phyloP scores from a whole-genome alignment of 202 grass and related monocot genomes.

The Sporobolus alterniflorus region DNA sequence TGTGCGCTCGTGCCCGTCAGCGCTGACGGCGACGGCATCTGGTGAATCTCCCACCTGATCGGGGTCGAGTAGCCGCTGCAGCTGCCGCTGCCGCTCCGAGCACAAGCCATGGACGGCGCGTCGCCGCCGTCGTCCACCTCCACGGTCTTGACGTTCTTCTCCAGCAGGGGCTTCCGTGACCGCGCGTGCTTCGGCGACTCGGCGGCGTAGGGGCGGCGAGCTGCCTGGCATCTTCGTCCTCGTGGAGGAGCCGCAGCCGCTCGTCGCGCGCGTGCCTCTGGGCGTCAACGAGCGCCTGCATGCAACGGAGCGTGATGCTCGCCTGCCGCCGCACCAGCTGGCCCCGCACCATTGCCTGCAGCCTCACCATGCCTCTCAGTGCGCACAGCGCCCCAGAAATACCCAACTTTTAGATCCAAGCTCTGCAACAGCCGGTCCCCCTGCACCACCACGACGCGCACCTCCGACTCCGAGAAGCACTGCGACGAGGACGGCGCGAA shows the following conservation, averaged over 20 bases:
- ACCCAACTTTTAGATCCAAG: too few species aligned
- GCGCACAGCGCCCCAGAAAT: constrained; percentile 82
- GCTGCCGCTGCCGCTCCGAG: constrained; percentile 11
- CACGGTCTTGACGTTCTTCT: constrained; percentile 52
- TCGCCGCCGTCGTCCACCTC: constrained; percentile 45
- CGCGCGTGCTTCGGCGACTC: constrained; percentile 49
- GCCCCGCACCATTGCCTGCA: constrained; percentile 82
- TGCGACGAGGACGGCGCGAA: constrained; percentile 49
- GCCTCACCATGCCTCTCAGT: constrained; percentile 71
- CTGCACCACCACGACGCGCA: constrained; percentile 17
- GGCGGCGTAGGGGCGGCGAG: background rate
- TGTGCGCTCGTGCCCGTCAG: constrained; percentile 54
- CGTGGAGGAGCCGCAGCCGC: constrained; percentile 47
- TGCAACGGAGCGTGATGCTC: constrained; percentile 56
- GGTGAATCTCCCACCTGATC: constrained; percentile 22
- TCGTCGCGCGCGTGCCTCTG: constrained; percentile 58
- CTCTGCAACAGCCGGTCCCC: too few species aligned
- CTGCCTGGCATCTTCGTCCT: background rate
- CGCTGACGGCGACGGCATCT: constrained; percentile 41
- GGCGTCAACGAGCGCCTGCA: constrained; percentile 77
- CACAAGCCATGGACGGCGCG: background rate
- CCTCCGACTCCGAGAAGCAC: constrained; percentile 50
- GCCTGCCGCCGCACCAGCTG: constrained; percentile 81
- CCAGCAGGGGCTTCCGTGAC: constrained; percentile 35
- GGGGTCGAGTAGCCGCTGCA: background rate